Base-by-base conservation (phyloP, 1,284 basidiomycete species). In the Apiotrichum veenhuisii region DNA sequence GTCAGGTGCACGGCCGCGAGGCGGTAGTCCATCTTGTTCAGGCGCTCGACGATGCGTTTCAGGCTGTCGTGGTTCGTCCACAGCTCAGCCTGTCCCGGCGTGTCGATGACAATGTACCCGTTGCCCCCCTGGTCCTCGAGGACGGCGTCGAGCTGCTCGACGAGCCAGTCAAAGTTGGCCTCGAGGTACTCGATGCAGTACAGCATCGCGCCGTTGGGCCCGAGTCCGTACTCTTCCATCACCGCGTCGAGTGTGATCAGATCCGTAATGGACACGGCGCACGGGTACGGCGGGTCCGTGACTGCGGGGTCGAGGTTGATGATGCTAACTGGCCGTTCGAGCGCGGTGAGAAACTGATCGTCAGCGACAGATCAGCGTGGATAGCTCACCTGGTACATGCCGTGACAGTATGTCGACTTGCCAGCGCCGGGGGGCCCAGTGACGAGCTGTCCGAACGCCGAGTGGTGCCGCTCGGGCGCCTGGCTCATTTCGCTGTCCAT, bases 171-270 rank as follows among this genome's bases (percentile, higher is more conserved):
- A 65, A 88, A 84, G 75, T 98, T 98, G 25, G 84, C 86, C 70
- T 98, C 94, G 23, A 99, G 83, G 73, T 98, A 98, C 74, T 98
- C 96, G 82, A 98, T 89, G 73, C 92, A 95, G 73, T 94, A 98
- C 18, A 98, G 80, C 87, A 98, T 93, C 3, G 86, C 95, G 7
- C 96, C 96, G 65, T 99, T 99, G 0, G 96, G 96, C 0, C 96
- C 96, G 0, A 99, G 82, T 0, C 84, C 84, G 63, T 89, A 85
- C 62, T 88, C 86, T 5, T 84, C 78, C 94, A 98, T 96, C 22
- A 87, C 92, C 67, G 92, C 88, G 50, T 87, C 81, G 25, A 98
- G 84, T 0, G 89, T 91, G 68, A 98, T 90, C 57, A 98, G 84
- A 0, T 85, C 85, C 0, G 88, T 82, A 58, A 98, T 89, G 72